Conservation (phyloP, 202 grass and related monocot genomes). For the Alloteropsis angusta region DNA sequence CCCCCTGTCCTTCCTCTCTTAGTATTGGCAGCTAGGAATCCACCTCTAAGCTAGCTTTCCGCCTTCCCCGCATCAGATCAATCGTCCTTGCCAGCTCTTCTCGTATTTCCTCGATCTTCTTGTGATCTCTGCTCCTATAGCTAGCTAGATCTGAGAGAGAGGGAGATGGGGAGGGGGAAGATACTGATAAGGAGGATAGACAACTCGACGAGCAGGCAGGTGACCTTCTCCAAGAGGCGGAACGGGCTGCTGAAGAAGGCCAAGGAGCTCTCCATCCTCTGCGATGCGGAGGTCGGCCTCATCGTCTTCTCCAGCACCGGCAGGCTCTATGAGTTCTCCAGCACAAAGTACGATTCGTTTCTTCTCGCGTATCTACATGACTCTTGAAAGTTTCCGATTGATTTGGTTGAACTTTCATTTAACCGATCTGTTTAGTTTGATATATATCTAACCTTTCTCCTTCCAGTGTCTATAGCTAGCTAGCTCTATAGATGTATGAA, state of each 20-base stretch:
- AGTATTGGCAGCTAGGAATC: conserved; percentile 4
- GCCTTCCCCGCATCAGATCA: not conserved
- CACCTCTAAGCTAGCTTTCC: not conserved
- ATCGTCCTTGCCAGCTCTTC: not conserved
- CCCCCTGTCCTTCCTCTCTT: conserved; percentile 12
- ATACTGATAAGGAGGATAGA: conserved; percentile 48
- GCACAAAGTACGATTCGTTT: conserved; percentile 32
- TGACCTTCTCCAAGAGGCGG: conserved; percentile 53
- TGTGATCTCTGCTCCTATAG: not conserved
- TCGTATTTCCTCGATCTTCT: not conserved
- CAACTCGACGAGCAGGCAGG: conserved; percentile 55
- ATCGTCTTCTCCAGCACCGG: conserved; percentile 52
- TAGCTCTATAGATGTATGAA: not conserved
- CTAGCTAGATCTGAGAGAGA: conserved; percentile 26
- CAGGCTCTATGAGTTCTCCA: conserved; percentile 47
- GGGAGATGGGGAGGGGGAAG: conserved; percentile 46
- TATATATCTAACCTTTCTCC: not conserved
- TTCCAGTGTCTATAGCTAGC: not conserved
- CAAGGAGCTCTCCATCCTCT: conserved; percentile 49
- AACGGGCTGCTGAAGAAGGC: conserved; percentile 53
- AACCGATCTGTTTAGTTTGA: not conserved
- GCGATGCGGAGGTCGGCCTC: conserved; percentile 47
- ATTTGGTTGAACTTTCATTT: not conserved
- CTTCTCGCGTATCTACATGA: not conserved
- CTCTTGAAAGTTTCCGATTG: not conserved